A percentile compares a stretch with the other conserved stretches of the same genome.
phyloP scores from a whole-genome alignment of 768 basidiomycete species.

The Sporobolomyces phaffii region DNA sequence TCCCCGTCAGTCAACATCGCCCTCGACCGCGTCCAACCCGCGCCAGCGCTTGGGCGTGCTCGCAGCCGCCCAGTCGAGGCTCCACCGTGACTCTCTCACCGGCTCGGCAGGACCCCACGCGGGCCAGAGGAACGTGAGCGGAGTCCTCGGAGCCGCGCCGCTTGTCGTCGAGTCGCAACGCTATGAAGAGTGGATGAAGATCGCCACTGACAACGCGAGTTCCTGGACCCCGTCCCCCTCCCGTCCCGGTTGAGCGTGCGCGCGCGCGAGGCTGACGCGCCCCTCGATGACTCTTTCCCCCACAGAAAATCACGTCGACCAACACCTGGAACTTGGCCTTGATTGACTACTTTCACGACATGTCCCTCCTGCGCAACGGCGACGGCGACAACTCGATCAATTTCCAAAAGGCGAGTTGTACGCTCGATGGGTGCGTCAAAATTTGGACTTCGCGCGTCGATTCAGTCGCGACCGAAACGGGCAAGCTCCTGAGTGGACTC shows the following conservation, averaged over 20 bases:
- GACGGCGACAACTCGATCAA: constrained; percentile 92
- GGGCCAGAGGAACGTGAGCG: background rate
- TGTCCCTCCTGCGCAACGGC: constrained; percentile 81
- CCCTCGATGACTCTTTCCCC: too few species aligned
- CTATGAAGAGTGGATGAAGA: constrained; percentile 99
- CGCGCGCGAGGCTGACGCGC: too few species aligned
- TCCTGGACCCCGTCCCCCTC: too few species aligned
- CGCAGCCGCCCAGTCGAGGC: background rate
- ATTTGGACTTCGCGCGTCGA: constrained; percentile 99
- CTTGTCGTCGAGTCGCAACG: constrained; percentile 35
- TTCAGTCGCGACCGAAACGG: constrained; percentile 91
- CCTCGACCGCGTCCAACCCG: background rate
- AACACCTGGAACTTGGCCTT: constrained; percentile 98
- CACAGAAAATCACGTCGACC: constrained; percentile 95
- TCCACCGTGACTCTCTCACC: background rate
- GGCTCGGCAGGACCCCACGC: background rate
- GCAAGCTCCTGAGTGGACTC: constrained; percentile 86
- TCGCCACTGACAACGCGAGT: constrained; percentile 95
- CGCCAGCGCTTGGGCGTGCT: background rate
- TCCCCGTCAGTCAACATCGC: background rate
- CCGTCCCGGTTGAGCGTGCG: too few species aligned
- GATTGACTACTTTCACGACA: constrained; percentile 98
- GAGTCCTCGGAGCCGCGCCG: constrained; percentile 6
- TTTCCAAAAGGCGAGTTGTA: constrained; percentile 96
- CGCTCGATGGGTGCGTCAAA: constrained; percentile 96